These are phyloP conservation scores for Thalia dealbata DNA, from an alignment of 176 grass and related monocot genomes.

Conservation along the genomic window DNA sequence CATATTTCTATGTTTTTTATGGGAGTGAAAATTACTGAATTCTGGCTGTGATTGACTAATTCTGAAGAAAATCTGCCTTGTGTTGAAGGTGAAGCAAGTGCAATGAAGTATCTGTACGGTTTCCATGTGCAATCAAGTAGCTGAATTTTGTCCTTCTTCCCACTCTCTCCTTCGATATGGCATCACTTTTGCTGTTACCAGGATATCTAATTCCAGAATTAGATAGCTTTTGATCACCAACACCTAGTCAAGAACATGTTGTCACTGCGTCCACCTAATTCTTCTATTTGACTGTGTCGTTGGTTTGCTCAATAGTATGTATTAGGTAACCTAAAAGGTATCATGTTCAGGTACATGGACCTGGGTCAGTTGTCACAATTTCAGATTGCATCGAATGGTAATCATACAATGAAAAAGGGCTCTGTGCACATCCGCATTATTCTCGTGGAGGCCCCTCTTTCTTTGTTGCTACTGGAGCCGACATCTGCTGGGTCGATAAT, in stretches of 20 bases:
- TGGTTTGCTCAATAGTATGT: neutral
- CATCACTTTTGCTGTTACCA: neutral
- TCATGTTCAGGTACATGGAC: neutral
- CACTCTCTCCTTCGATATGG: neutral
- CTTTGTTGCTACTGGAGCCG: conserved; percentile 2
- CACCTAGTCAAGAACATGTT: neutral
- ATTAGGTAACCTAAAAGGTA: neutral
- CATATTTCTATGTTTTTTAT: neutral
- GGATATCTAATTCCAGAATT: neutral
- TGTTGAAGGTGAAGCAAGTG: neutral
- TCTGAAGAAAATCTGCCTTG: neutral
- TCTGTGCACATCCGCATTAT: neutral
- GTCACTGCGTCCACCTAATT: conserved; percentile 1
- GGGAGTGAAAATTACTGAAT: neutral
- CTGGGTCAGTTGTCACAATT: neutral
- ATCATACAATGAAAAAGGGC: neutral
- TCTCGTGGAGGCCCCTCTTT: neutral
- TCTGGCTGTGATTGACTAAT: too few species aligned
- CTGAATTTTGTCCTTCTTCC: neutral
- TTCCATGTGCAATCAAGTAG: neutral
- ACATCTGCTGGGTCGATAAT: neutral
- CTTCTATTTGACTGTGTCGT: neutral
- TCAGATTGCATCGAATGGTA: neutral
- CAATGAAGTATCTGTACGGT: neutral
- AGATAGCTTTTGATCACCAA: neutral